Conservation (phyloP, 345 rosid species). For the Aurinia saxatilis region DNA sequence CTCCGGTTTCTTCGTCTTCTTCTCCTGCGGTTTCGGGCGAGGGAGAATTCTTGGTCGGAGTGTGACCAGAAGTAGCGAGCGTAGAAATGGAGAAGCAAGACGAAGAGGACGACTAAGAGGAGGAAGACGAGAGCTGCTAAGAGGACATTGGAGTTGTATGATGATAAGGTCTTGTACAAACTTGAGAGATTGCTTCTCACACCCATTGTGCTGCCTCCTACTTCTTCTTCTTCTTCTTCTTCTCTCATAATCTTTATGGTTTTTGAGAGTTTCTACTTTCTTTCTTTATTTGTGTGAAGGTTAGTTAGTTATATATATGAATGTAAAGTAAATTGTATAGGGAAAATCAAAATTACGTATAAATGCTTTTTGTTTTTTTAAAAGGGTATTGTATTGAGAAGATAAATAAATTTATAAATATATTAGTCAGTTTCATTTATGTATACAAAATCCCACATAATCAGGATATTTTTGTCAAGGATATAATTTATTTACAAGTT, state of each 20-base stretch:
- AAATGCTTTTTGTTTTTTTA: conserved; percentile 3
- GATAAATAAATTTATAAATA: too few relatives aligned
- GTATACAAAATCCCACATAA: conserved; percentile 9
- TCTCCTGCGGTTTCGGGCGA: conserved; percentile 20
- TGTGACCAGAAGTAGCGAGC: conserved; percentile 61
- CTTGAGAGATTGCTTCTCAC: conserved; percentile 15
- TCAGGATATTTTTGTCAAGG: conserved; percentile 19
- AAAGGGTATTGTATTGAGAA: background rate
- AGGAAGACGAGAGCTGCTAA: conserved; percentile 69
- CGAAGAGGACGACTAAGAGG: conserved; percentile 67
- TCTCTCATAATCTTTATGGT: background rate
- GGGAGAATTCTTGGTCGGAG: conserved; percentile 30
- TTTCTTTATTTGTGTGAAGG: background rate
- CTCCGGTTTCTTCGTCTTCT: conserved; percentile 20
- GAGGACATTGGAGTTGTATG: conserved; percentile 59
- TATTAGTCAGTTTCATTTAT: background rate
- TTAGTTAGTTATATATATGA: background rate
- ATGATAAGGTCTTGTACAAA: conserved; percentile 41
- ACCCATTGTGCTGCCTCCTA: background rate
- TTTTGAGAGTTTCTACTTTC: too few relatives aligned
- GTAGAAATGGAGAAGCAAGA: conserved; percentile 73
- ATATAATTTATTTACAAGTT: background rate
- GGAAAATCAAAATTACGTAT: background rate
- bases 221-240: conserved; percentile 3
- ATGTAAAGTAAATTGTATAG: background rate